Base-by-base conservation (phyloP, 2,329 filamentous ascomycete genomes). In the Cercospora zeae-maydis region DNA sequence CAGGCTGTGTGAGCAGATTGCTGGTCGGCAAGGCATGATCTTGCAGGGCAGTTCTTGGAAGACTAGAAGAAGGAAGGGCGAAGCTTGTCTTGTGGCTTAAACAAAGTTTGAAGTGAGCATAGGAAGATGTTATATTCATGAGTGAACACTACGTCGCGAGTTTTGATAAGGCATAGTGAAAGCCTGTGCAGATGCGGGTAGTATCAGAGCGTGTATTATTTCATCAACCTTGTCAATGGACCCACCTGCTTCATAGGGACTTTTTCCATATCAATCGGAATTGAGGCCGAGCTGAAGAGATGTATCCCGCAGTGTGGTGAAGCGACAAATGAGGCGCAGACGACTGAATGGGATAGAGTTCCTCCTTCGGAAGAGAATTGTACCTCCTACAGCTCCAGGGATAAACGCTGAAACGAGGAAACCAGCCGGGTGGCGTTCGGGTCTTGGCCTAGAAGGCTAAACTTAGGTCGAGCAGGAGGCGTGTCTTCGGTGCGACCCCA, bases 1-100 rank as follows among this genome's bases (percentile, higher is more conserved):
- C 1, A 93, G 82, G 54, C 89, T 92, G 82, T 92, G 90, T 66
- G 88, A 89, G 62, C 87, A 87, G 72, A 93, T 92, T 39, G 83
- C 88, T 67, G 88, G 83, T 67, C 81, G 82, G 74, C 81, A 86
- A 65, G 81, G 72, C 79, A 82, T 82, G 27, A 82, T 82, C 21
- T 39, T 53, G 51, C 14, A 16, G n/a, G 19, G 7, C 34, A 42
- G 13, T 52, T 53, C 13, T 52, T 52, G 57, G 4, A 10, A 47
- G 27, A 19, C 13, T 31, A 30, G 16, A 37, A 14, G 42, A 31
- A 36, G 16, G 9, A 33, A 19, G 33, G 19, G 49, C 27, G n/a
- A 27, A 27, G 47, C 31, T 53, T 53, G 19, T 42, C 3, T 31
- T 60, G 58, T 60, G 58, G 45, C 58, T 60, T 60, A 24, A 58